Evolutionary conservation across 1,139 yeast genomes (phyloP).

Genomic region (Zhuliangozyma blackwelliae): DNA sequence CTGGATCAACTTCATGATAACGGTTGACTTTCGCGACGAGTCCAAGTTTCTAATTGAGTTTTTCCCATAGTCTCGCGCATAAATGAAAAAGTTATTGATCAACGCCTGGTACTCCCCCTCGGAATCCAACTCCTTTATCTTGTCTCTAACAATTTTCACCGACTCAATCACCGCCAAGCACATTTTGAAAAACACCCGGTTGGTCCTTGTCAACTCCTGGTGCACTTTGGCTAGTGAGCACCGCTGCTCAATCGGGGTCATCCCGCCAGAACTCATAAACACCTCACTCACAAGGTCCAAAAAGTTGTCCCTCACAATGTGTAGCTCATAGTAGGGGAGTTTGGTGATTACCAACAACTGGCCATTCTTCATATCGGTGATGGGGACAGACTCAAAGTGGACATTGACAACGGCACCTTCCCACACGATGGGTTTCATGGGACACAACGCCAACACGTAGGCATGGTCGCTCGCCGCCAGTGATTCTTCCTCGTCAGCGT

Average conservation of each 20-base stretch:
- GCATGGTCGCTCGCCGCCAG: constrained; percentile 28
- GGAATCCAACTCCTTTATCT: constrained; percentile 32
- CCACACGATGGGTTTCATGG: constrained; percentile 87
- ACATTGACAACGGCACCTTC: constrained; percentile 72
- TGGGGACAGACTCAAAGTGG: constrained; percentile 43
- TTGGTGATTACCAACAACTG: constrained; percentile 63
- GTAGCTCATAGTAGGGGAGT: constrained; percentile 35
- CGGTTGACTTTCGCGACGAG: constrained; percentile 59
- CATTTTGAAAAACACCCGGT: constrained; percentile 66
- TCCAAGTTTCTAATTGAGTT: constrained; percentile 66
- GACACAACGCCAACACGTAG: constrained; percentile 71
- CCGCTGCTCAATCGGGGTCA: constrained; percentile 51
- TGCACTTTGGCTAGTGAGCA: constrained; percentile 76
- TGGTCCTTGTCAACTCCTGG: constrained; percentile 63
- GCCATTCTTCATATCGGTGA: constrained; percentile 58
- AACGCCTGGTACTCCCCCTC: constrained; percentile 70
- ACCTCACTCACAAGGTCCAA: constrained; percentile 53
- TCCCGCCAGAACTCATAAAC: constrained; percentile 36
- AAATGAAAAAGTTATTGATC: constrained; percentile 70
- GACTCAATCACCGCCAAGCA: constrained; percentile 65
- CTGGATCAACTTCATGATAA: constrained; percentile 70
- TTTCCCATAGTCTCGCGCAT: constrained; percentile 81
- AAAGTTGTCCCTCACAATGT: constrained; percentile 38
- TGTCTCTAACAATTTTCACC: constrained; percentile 50
- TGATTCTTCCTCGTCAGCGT: constrained; percentile 11